Conservation (phyloP, 495 filamentous ascomycete species). For the Cercophora scortea region DNA sequence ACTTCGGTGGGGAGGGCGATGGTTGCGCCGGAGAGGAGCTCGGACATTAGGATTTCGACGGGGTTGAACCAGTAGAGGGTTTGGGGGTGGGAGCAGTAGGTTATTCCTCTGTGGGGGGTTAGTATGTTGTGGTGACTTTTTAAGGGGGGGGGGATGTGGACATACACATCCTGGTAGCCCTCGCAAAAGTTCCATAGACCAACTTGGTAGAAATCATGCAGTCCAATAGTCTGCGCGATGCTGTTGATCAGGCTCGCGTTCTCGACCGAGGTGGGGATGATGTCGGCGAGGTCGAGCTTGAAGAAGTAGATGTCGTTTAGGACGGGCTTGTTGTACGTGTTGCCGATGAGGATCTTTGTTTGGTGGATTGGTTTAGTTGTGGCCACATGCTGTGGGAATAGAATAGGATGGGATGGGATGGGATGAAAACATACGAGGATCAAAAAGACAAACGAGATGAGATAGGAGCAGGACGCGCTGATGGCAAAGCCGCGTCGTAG, state of each 20-base stretch:
- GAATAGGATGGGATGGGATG: background rate
- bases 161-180: conserved; percentile 57
- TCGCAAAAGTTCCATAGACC: conserved; percentile 51
- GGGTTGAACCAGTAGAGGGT: conserved; percentile 86
- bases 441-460: conserved; percentile 67
- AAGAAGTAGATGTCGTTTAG: conserved; percentile 71
- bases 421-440: conserved; percentile 50
- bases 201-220: conserved; percentile 92
- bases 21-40: conserved; percentile 73
- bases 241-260: conserved; percentile 74
- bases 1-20: conserved; percentile 73
- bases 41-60: conserved; percentile 64
- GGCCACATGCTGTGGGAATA: background rate
- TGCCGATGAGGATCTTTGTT: conserved; percentile 57
- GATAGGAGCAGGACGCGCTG: conserved; percentile 60
- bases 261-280: conserved; percentile 69
- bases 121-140: background rate
- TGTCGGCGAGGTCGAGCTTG: conserved; percentile 71
- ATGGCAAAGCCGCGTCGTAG: conserved; percentile 47
- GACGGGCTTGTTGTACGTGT: conserved; percentile 50
- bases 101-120: conserved; percentile 55
- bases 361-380: too few species aligned
- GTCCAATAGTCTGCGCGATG: conserved; percentile 78
- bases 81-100: conserved; percentile 59
- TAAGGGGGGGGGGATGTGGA: background rate